phyloP scores from a whole-genome alignment of 805 yeast species.

The Sungouiozyma intestinalis region DNA sequence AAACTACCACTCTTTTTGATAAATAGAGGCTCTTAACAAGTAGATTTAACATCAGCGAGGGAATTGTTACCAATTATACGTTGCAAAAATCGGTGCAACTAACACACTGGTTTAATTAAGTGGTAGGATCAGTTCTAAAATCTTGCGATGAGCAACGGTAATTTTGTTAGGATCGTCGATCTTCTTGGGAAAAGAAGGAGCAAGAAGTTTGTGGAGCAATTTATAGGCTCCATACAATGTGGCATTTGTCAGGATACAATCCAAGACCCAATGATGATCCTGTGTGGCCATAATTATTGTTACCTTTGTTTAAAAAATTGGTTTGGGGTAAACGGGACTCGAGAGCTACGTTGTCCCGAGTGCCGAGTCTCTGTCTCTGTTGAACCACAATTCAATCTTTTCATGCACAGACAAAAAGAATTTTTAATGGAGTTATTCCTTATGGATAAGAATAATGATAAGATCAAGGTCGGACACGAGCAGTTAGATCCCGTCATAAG shows the following conservation, averaged over 20 bases:
- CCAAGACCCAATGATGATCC: constrained; percentile 51
- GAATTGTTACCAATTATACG: too few species aligned
- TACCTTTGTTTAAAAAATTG: constrained; percentile 54
- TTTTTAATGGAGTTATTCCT: constrained; percentile 30
- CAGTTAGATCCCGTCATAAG: background rate
- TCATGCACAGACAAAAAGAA: constrained; percentile 37
- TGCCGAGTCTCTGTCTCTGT: constrained; percentile 43
- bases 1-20: too few species aligned
- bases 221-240: constrained; percentile 34
- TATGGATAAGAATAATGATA: constrained; percentile 11
- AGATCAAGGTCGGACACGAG: constrained; percentile 3
- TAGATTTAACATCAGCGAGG: too few species aligned
- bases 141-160: background rate
- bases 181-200: constrained; percentile 8
- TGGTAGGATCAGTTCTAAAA: background rate
- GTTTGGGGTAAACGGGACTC: constrained; percentile 35
- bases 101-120: background rate
- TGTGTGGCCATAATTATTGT: constrained; percentile 71
- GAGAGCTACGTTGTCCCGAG: constrained; percentile 54
- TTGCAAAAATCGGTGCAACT: too few species aligned
- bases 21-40: too few species aligned
- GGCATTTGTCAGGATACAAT: constrained; percentile 61
- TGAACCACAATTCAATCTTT: constrained; percentile 45
- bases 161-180: background rate
- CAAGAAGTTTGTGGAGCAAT: constrained; percentile 9